Conservation (phyloP, 805 yeast genomes). For the Metschnikowia matae region DNA sequence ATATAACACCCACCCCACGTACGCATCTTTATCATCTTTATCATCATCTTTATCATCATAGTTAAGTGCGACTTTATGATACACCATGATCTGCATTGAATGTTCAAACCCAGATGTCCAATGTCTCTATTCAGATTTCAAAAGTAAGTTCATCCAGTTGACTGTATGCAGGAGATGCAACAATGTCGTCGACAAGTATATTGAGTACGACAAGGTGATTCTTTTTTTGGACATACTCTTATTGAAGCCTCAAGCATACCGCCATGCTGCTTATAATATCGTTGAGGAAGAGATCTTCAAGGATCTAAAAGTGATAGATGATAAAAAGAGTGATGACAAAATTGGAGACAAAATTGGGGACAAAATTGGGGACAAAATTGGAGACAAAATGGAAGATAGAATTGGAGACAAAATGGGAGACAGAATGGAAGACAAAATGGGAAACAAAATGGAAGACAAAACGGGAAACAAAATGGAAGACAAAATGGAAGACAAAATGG, state of each 20-base stretch:
- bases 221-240: conserved; percentile 79
- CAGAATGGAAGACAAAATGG: too few species aligned
- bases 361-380: too few species aligned
- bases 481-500: not conserved
- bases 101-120: conserved; percentile 62
- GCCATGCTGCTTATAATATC: conserved; percentile 80
- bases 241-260: conserved; percentile 80
- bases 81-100: conserved; percentile 80
- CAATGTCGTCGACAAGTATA: conserved; percentile 80
- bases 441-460: too few species aligned
- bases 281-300: conserved; percentile 28
- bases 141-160: conserved; percentile 73
- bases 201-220: conserved; percentile 83
- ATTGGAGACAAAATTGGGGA: too few species aligned
- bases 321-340: not conserved
- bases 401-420: too few species aligned
- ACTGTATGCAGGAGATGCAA: conserved; percentile 73
- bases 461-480: too few species aligned
- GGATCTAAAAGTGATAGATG: not conserved
- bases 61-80: too few species aligned
- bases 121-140: conserved; percentile 65
- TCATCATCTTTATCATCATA: too few species aligned
- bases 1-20: not conserved
- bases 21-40: too few species aligned
- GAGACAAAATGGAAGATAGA: too few species aligned